A percentile compares a stretch with the other conserved stretches of the same genome.
Evolutionary conservation across 2,329 filamentous ascomycete genomes (phyloP).

Genomic region (Fusarium coicis): DNA sequence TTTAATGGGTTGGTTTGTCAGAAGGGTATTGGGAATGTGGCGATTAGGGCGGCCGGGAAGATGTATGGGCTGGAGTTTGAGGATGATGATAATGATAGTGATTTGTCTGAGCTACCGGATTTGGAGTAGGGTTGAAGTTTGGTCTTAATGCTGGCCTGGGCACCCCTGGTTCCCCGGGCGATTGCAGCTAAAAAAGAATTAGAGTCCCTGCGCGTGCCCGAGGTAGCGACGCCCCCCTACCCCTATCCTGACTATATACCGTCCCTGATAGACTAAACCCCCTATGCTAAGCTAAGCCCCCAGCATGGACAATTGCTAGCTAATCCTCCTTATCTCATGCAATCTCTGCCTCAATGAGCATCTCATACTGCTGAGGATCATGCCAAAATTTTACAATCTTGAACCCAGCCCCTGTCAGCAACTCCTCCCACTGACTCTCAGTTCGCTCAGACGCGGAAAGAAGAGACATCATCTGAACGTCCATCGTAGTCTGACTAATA

Average conservation of each 20-base stretch:
- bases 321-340: not conserved
- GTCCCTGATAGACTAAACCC: no score
- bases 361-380: slow-evolving; percentile 40
- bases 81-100: not conserved
- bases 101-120: not conserved
- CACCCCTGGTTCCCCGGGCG: no score
- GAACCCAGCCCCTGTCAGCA: slow-evolving; percentile 15
- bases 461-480: slow-evolving; percentile 44
- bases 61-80: not conserved
- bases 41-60: fast-evolving
- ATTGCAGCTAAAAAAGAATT: no score
- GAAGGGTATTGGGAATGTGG: not conserved
- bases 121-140: not conserved
- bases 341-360: slow-evolving; percentile 34
- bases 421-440: slow-evolving; percentile 23
- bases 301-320: no score
- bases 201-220: no score
- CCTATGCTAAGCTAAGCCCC: no score
- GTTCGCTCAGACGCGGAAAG: slow-evolving; percentile 42
- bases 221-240: no score
- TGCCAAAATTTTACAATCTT: slow-evolving; percentile 32
- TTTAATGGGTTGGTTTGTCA: not conserved
- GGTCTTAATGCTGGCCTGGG: no score
- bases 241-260: no score
- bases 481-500: slow-evolving; percentile 42